A percentile compares a stretch with the other conserved stretches of the same genome.
phyloP scores from a whole-genome alignment of 2,329 filamentous ascomycete species.

The Coniella vitis region DNA sequence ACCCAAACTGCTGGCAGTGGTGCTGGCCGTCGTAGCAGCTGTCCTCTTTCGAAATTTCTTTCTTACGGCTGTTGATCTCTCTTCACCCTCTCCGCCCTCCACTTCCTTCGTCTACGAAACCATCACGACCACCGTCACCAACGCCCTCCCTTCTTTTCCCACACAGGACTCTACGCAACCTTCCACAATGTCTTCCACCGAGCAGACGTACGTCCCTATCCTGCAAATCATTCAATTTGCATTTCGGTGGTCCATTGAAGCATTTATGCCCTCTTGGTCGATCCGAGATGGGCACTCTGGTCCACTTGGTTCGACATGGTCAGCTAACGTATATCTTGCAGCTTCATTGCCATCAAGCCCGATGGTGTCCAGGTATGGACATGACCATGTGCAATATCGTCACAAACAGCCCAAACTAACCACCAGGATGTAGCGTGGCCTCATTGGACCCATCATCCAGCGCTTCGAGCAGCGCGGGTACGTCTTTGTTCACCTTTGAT shows the following conservation, averaged over 20 bases:
- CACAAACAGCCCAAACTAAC: constrained; percentile 17
- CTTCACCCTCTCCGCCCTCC: constrained; percentile 29
- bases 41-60: constrained; percentile 20
- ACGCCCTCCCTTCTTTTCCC: constrained; percentile 21
- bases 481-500: constrained; percentile 28
- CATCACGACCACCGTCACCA: constrained; percentile 23
- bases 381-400: neutral
- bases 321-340: constrained; percentile 32
- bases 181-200: constrained; percentile 60
- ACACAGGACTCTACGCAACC: constrained; percentile 22
- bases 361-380: constrained; percentile 90
- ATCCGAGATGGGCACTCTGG: neutral
- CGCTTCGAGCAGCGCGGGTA: constrained; percentile 96
- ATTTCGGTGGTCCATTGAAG: no score
- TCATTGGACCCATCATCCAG: constrained; percentile 93
- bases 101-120: constrained; percentile 11
- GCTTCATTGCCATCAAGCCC: constrained; percentile 99
- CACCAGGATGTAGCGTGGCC: constrained; percentile 65
- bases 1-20: constrained; percentile 8
- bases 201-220: constrained; percentile 70
- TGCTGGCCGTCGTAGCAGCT: constrained; percentile 12
- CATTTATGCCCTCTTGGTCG: constrained; percentile 14
- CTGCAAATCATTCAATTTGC: no score
- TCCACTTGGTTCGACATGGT: neutral
- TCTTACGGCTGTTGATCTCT: constrained; percentile 31